Base-by-base conservation (phyloP, 2,329 filamentous ascomycete species). In the Phyllosticta capitalensis region DNA sequence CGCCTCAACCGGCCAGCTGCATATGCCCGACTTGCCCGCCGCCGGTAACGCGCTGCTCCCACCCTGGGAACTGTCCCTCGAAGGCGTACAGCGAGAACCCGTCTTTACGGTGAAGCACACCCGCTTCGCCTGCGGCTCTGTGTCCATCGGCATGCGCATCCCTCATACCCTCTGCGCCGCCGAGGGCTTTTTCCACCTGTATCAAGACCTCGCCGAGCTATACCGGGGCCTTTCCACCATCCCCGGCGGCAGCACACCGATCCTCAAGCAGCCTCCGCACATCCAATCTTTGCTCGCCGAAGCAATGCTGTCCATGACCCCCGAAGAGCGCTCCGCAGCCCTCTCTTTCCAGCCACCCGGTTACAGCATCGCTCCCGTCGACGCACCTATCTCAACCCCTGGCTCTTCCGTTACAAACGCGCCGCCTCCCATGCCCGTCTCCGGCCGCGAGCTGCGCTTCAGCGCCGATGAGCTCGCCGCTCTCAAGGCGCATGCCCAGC, bases 71-170 rank as follows among this genome's bases (percentile, higher is more conserved):
- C 28, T 33, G 3, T 20, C 56, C 0, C 3, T 54, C 20, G 50
- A 54, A 5, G 51, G 14, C 33, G 49, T 58, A 3, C 53, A 51
- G 30, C 21, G 50, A 20, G 33, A 58, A n/a, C 50, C 56, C 28
- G 19, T 53, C 14, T 21, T 58, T 0, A 26, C 56, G 14, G 17
- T 58, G 12, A 49, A 58, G 22, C 56, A 58, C 56, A 58, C 56
- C 1, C 26, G 49, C 2, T 58, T 58, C n/a, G 56, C 56, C 3
- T 58, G 56, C 21, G 56, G 56, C 28, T 19, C 22, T 14, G 30
- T 30, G 2, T 30, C 50, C 14, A 48, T 58, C 5, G 56, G 56
- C 3, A 4, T 58, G 21, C 51, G 50, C 14, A 9, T 33, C 1
- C 21, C 17, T 14, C 56, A 58, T 33, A 30, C 22, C 3, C 14